Evolutionary conservation across 2,329 filamentous ascomycete species (phyloP), one percentile per base, ranked within the genome.

Genomic region (Fusarium buharicum): DNA sequence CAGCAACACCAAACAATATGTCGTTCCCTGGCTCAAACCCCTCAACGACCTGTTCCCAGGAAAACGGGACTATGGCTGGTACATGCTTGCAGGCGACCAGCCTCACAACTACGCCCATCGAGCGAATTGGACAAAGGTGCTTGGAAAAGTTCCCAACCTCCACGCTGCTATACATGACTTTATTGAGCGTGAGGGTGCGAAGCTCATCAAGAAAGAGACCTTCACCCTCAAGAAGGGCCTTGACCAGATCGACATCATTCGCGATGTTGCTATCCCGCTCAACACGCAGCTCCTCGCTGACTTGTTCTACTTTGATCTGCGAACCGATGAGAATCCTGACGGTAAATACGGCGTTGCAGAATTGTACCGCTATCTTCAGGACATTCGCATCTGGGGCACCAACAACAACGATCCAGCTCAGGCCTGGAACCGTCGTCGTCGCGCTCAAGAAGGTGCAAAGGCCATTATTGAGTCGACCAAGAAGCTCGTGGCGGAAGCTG

Each of bases 231-330:
- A 68, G 46, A 64, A 75, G 31, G 76, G 74, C 0, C 72, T 79
- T 1, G 68, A 74, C 55, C 77, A 80, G 61, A 69, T 80, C 24
- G 78, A 80, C 43, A 60, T 80, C 17, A 73, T 80, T 49, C 76
- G 78, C 12, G 84, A 87, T 44, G 81, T 89, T 13, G 84, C 83
- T 14, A 86, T 88, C 57, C 82, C 87, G 11, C 76, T 83, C 1
- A 86, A 85, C 5, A 80, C 85, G 3, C 75, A 81, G 38, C 81
- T 84, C 67, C 77, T 86, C 2, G 80, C 84, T 0, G 82, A 86
- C 37, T 74, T 85, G 12, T 86, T 87, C 71, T 85, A 84, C 48
- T 76, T 87, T 30, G 86, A 87, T 4, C 67, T 89, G 27, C 84
- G 85, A 63, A 83, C 81, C 0, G 73, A 78, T 0, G 78, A 86